A percentile compares a stretch with the other conserved stretches of the same genome.
Evolutionary conservation across 495 filamentous ascomycete genomes (phyloP).

Genomic region (Podospora didyma): DNA sequence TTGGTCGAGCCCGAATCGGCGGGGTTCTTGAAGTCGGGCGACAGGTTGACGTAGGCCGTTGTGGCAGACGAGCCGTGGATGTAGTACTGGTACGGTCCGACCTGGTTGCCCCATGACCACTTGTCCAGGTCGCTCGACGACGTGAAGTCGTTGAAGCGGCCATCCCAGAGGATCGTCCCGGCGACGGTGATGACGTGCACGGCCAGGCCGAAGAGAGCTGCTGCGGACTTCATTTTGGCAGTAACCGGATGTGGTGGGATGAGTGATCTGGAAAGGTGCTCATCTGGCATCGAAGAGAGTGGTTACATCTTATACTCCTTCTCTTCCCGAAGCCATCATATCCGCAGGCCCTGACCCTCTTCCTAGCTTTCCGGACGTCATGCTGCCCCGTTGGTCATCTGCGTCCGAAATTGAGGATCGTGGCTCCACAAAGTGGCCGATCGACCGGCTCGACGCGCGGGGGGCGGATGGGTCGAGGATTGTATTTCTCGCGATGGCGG

Average conservation of each 20-base stretch:
- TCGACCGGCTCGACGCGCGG: not conserved
- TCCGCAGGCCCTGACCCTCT: too few species aligned
- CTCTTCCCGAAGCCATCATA: not conserved
- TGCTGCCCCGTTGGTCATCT: not conserved
- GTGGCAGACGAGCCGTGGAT: constrained; percentile 59
- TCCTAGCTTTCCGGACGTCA: not conserved
- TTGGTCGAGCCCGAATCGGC: constrained; percentile 57
- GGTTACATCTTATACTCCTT: not conserved
- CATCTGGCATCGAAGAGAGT: not conserved
- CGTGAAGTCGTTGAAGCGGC: constrained; percentile 55
- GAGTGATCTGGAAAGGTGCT: not conserved
- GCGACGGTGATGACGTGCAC: constrained; percentile 23
- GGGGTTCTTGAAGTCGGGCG: constrained; percentile 59
- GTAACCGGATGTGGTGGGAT: not conserved
- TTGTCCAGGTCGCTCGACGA: constrained; percentile 49
- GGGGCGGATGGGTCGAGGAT: not conserved
- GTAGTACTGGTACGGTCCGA: constrained; percentile 69
- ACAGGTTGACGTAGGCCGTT: constrained; percentile 55
- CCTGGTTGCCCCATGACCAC: constrained; percentile 65
- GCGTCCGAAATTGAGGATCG: not conserved
- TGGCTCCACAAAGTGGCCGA: not conserved
- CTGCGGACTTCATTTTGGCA: constrained; percentile 24
- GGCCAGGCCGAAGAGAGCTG: constrained; percentile 19
- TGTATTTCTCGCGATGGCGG: constrained; percentile 19
- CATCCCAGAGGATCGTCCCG: constrained; percentile 55